Evolutionary conservation across 2,329 filamentous ascomycete species (phyloP).

Genomic region (Stagonosporopsis cucurbitacearum): DNA sequence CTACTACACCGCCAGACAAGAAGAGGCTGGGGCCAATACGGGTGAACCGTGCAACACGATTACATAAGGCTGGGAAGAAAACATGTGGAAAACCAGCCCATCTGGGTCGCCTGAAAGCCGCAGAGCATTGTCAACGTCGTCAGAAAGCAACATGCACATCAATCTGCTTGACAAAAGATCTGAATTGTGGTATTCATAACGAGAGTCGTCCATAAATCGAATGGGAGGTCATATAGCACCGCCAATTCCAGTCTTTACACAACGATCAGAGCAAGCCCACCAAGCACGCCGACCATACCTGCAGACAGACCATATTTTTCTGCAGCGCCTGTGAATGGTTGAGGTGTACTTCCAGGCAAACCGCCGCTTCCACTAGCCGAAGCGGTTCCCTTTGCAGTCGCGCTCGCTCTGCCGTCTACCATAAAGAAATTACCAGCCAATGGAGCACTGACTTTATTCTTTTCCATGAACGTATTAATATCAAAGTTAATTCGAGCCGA

Average conservation of each 20-base stretch:
- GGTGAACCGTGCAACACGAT: constrained; percentile 3
- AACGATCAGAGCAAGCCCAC: constrained; percentile 17
- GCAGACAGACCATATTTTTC: constrained; percentile 8
- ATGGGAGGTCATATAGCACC: not conserved
- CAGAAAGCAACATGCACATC: not conserved
- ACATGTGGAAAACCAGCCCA: not conserved
- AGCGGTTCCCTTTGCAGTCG: constrained; percentile 20
- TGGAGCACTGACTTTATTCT: constrained; percentile 33
- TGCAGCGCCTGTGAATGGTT: constrained; percentile 26
- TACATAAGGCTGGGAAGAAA: not conserved
- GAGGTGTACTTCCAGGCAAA: constrained; percentile 17
- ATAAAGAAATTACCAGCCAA: constrained; percentile 46
- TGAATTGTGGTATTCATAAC: constrained; percentile 9
- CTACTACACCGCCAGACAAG: not conserved
- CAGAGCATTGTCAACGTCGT: not conserved
- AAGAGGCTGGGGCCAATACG: constrained; percentile 5
- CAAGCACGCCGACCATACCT: constrained; percentile 14
- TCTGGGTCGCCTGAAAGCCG: too few species aligned
- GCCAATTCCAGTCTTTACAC: not conserved
- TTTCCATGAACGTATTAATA: constrained; percentile 34
- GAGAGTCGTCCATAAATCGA: not conserved
- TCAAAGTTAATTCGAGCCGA: constrained; percentile 39
- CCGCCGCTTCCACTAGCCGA: constrained; percentile 29
- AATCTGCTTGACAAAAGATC: not conserved
- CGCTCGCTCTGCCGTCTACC: constrained; percentile 38